These are phyloP conservation scores for Termitomyces heimii DNA, from an alignment of 768 basidiomycete species.

Conservation along the genomic window DNA sequence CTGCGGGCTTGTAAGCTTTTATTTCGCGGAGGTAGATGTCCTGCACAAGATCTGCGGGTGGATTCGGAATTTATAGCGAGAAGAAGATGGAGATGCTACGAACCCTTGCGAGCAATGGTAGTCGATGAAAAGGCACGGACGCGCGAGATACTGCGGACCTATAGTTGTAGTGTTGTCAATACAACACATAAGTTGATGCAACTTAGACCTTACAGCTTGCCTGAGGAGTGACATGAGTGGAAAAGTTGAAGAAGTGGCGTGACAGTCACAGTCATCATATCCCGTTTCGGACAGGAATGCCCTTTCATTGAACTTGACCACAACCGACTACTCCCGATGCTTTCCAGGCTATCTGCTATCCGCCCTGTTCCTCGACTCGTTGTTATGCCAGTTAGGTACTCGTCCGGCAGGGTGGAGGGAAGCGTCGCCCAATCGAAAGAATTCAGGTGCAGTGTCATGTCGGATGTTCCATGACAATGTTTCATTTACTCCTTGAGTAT, in stretches of 20 bases:
- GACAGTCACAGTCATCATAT: slow-evolving; percentile 29
- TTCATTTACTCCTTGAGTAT: slow-evolving; percentile 8
- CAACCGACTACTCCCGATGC: slow-evolving; percentile 25
- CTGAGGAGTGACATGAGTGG: slow-evolving; percentile 64
- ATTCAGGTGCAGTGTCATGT: slow-evolving; percentile 43
- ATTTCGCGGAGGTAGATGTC: slow-evolving; percentile 89
- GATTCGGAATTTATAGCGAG: slow-evolving; percentile 28
- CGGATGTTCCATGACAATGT: slow-evolving; percentile 17
- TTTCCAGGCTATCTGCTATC: slow-evolving; percentile 31
- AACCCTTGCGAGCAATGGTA: slow-evolving; percentile 59
- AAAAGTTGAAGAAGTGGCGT: slow-evolving; percentile 39
- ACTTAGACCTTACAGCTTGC: slow-evolving; percentile 46
- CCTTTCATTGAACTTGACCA: slow-evolving; percentile 11
- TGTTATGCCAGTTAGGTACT: slow-evolving; percentile 29
- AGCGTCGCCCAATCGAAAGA: slow-evolving; percentile 56
- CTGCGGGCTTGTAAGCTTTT: slow-evolving; percentile 80
- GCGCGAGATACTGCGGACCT: slow-evolving; percentile 51
- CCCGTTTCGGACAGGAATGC: slow-evolving; percentile 8
- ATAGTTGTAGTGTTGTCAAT: slow-evolving; percentile 3
- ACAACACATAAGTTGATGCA: background rate
- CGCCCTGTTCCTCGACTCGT: slow-evolving; percentile 37
- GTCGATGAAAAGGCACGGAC: slow-evolving; percentile 57
- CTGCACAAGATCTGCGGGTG: slow-evolving; percentile 79
- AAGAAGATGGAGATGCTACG: slow-evolving; percentile 12
- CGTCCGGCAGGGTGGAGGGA: slow-evolving; percentile 42